Percentiles rank a stretch among this genome's conserved stretches.
These are phyloP conservation scores for Austroboletus festivus DNA, from an alignment of 768 basidiomycete genomes.

Conservation along the genomic window DNA sequence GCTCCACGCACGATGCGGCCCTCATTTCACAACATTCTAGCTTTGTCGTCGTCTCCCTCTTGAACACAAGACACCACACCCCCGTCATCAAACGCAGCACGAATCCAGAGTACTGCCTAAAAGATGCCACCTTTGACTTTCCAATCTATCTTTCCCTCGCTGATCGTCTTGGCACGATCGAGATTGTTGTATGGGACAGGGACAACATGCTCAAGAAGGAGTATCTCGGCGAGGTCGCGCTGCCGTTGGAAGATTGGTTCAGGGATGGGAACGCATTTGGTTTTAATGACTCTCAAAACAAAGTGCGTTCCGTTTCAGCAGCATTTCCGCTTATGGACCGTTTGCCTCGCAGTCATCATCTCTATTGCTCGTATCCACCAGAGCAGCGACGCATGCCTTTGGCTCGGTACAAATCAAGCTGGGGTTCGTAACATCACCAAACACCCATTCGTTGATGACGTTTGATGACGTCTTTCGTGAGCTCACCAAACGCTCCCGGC, in stretches of 20 bases:
- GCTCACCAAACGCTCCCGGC: slow-evolving; percentile 59
- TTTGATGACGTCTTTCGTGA: slow-evolving; percentile 63
- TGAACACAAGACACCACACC: slow-evolving; percentile 62
- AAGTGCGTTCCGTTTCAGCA: slow-evolving; percentile 42
- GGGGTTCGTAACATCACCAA: slow-evolving; percentile 50
- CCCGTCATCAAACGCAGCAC: slow-evolving; percentile 70
- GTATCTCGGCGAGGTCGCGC: slow-evolving; percentile 84
- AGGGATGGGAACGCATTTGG: slow-evolving; percentile 36
- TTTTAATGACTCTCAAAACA: slow-evolving; percentile 65
- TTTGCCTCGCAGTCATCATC: slow-evolving; percentile 41
- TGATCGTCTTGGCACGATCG: slow-evolving; percentile 68
- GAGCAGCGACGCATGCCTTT: slow-evolving; percentile 42
- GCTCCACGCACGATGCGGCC: not conserved
- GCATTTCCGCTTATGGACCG: not conserved
- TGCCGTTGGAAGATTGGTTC: slow-evolving; percentile 86
- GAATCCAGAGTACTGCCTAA: slow-evolving; percentile 62
- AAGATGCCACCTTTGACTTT: slow-evolving; percentile 86
- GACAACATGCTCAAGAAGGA: slow-evolving; percentile 82
- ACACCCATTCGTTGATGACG: slow-evolving; percentile 41
- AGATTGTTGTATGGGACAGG: slow-evolving; percentile 92
- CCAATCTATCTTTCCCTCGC: slow-evolving; percentile 77
- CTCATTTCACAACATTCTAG: slow-evolving; percentile 35
- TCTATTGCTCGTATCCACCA: slow-evolving; percentile 45
- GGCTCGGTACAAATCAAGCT: slow-evolving; percentile 61
- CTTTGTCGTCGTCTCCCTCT: slow-evolving; percentile 65